These are phyloP conservation scores for Tinospora cordifolia DNA, from an alignment of 164 flowering plant genomes.

Conservation along the genomic window DNA sequence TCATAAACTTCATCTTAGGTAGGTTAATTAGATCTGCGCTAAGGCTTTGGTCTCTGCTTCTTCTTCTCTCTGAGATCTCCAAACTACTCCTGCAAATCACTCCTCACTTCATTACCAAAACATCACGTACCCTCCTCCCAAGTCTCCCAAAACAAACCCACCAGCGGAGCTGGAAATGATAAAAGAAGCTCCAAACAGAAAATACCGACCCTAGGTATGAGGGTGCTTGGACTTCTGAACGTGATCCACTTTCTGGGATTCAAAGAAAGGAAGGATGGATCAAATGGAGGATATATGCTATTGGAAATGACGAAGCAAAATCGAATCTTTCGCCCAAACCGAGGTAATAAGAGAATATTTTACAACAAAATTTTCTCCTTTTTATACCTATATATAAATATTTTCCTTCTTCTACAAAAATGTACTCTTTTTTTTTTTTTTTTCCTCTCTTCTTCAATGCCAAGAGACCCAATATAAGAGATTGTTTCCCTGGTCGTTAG, in stretches of 20 bases:
- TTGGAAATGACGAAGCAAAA: slow-evolving; percentile 13
- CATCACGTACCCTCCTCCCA: background rate
- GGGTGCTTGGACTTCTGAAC: slow-evolving; percentile 35
- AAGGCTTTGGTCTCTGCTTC: background rate
- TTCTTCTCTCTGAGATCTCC: slow-evolving; percentile 8
- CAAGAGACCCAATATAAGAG: slow-evolving; percentile 26
- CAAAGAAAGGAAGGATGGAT: slow-evolving; percentile 31
- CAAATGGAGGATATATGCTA: slow-evolving; percentile 34
- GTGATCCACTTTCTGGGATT: slow-evolving; percentile 26
- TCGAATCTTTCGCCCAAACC: slow-evolving; percentile 49
- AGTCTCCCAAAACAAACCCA: slow-evolving; percentile 13
- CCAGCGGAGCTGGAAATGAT: slow-evolving; percentile 6
- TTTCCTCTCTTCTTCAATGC: slow-evolving; percentile 35
- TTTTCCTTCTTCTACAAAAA: background rate
- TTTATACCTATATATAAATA: slow-evolving; percentile 17
- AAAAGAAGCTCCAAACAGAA: slow-evolving; percentile 12
- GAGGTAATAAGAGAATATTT: slow-evolving; percentile 26
- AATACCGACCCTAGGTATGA: slow-evolving; percentile 19
- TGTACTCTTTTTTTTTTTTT: no score
- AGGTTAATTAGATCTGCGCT: slow-evolving; percentile 18
- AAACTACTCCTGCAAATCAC: slow-evolving; percentile 14
- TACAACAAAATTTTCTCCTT: slow-evolving; percentile 19
- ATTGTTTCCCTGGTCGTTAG: slow-evolving; percentile 63
- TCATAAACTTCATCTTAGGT: slow-evolving; percentile 91
- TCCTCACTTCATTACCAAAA: slow-evolving; percentile 20